Base-by-base conservation (phyloP, 257 asterid genomes). In the Primulina huaijiensis region DNA sequence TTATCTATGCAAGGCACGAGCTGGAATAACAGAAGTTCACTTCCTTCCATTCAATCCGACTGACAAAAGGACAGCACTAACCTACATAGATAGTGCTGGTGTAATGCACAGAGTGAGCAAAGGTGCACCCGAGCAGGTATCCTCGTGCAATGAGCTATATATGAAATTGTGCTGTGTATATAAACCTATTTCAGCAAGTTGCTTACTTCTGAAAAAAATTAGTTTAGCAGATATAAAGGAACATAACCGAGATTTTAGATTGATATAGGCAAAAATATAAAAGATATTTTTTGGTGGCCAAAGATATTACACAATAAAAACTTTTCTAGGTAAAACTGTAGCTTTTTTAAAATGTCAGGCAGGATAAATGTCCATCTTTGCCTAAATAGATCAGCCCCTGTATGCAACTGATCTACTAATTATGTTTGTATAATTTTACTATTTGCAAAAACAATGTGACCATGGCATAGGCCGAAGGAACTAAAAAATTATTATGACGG, bases 101-200 rank as follows among this genome's bases (percentile, higher is more conserved):
- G 83, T 84, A 74, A 82, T 81, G 95, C 95, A 84, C 37, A 78
- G 95, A 78, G 89, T 77, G 63, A 88, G 95, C 89, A 88, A 88
- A 82, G 92, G 92, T 62, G 92, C 95, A 5, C 92, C 92, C 0
- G 92, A 88, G 77, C 95, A 84, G 89, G 90, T 88, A 75, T 6
- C 31, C 7, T 17, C 29, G 5, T 16, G 71, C 43, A 63, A 65
- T 43, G 21, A 62, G 17, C 60, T 30, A 30, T 10, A 2, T n/a
- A 65, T 11, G 16, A 62, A 62, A 62, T 38, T 10, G 1, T 38
- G 16, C 50, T 38, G 16, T 8, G 50, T 1, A 38, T 38, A 38
- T 10, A 9, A 9, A 38, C 11, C 50, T 38, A 38, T 38, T 11
- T 38, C 50, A 38, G 50, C 2, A 38, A 38, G 50, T 38, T 8